Percentiles rank a stretch among this genome's conserved stretches.
Conservation (phyloP, 345 rosid genomes). For the Nephelium lappaceum region DNA sequence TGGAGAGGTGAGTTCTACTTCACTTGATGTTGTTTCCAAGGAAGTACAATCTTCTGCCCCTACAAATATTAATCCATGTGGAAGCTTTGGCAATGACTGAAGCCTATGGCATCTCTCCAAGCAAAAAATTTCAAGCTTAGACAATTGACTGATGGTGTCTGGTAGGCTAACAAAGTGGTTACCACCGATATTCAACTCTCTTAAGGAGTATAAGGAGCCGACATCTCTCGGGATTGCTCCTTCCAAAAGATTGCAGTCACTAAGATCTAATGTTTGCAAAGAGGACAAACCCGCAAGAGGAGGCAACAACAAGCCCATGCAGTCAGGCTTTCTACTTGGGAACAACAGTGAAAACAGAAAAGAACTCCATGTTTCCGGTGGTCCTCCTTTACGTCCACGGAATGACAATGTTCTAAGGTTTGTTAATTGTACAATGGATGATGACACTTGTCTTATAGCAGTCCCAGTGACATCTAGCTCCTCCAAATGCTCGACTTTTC, state of each 20-base stretch:
- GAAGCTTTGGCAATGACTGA: too few species aligned
- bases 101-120: slow-evolving; percentile 12
- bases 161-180: neutral
- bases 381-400: too few species aligned
- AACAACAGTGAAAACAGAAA: neutral
- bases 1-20: too few species aligned
- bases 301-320: neutral
- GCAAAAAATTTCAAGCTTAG: slow-evolving; percentile 5
- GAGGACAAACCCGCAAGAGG: neutral
- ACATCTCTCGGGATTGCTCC: neutral
- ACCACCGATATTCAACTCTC: neutral
- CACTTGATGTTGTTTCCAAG: neutral
- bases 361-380: neutral
- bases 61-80: neutral
- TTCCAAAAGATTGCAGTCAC: neutral
- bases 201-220: neutral
- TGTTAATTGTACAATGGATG: neutral
- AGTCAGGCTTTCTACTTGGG: too few species aligned
- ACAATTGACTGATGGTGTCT: neutral
- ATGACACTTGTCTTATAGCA: neutral
- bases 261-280: neutral
- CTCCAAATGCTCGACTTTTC: neutral
- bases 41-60: neutral
- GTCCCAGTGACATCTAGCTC: neutral
- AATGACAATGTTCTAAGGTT: neutral